phyloP scores from a whole-genome alignment of 345 rosid species.

The Citrus medica region DNA sequence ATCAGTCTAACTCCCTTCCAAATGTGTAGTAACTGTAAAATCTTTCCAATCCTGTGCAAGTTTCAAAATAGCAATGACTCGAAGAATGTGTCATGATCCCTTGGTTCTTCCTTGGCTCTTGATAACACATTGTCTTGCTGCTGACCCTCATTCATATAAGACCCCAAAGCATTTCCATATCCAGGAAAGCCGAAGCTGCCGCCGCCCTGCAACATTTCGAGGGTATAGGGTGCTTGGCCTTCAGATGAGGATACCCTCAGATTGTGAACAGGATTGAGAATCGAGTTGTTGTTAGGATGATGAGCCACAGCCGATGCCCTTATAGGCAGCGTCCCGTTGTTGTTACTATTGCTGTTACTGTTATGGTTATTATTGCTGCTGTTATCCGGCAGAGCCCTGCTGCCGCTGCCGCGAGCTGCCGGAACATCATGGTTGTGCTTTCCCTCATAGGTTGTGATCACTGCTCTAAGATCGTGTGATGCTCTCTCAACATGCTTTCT shows the following conservation, averaged over 20 bases:
- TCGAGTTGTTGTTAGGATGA: constrained; percentile 22
- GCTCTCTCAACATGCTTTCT: constrained; percentile 95
- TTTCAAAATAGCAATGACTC: constrained; percentile 45
- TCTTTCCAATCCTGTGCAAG: background rate
- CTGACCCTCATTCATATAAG: constrained; percentile 35
- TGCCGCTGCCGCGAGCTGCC: constrained; percentile 67
- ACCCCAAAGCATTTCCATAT: constrained; percentile 35
- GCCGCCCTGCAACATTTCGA: constrained; percentile 45
- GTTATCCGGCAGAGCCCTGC: constrained; percentile 33
- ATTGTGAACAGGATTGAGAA: constrained; percentile 22
- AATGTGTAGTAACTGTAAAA: too few relatives aligned
- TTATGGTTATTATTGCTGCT: constrained; percentile 1
- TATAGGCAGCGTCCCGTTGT: constrained; percentile 20
- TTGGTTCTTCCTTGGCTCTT: constrained; percentile 54
- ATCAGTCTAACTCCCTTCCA: background rate
- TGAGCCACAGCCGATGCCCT: constrained; percentile 30
- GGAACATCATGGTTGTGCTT: constrained; percentile 94
- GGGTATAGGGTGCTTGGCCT: constrained; percentile 33
- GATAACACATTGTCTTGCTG: constrained; percentile 23
- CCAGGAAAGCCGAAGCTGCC: constrained; percentile 38
- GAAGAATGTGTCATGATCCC: constrained; percentile 45
- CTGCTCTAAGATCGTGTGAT: constrained; percentile 69
- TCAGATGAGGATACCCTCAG: constrained; percentile 23
- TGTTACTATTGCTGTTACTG: constrained; percentile 13
- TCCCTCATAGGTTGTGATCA: constrained; percentile 96